Conservation (phyloP, 208 protist species). For the Leishmania braziliensis region DNA sequence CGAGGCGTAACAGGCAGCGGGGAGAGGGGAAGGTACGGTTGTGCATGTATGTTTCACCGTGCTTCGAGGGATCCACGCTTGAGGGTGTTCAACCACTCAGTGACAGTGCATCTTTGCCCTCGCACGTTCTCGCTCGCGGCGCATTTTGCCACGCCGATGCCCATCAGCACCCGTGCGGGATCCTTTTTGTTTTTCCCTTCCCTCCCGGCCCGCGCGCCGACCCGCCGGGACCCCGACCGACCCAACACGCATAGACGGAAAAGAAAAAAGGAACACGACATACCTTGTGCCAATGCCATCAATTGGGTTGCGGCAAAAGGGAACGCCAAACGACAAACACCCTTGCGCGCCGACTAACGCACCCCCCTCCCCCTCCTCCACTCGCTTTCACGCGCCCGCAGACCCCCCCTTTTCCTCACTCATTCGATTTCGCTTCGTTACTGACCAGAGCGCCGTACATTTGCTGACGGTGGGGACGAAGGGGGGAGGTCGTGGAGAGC, state of each 20-base stretch:
- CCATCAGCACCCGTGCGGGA: not conserved
- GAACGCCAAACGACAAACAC: too few relatives aligned
- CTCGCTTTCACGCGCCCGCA: too few relatives aligned
- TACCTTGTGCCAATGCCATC: too few relatives aligned
- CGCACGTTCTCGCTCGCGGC: not conserved
- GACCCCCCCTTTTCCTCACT: too few relatives aligned
- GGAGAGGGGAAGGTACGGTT: not conserved
- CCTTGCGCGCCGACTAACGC: too few relatives aligned
- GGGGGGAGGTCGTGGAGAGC: not conserved
- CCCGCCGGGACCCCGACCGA: too few relatives aligned
- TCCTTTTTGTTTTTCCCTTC: conserved; percentile 14
- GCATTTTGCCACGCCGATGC: not conserved
- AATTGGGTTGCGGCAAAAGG: too few relatives aligned
- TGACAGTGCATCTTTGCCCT: not conserved
- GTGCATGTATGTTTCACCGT: not conserved
- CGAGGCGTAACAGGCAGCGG: not conserved
- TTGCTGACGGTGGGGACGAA: not conserved
- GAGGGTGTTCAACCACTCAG: not conserved
- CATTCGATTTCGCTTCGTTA: not conserved
- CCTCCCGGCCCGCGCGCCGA: conserved; percentile 4
- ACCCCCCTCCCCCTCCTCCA: too few relatives aligned
- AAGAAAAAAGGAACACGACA: conserved; percentile 8
- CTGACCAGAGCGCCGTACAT: not conserved
- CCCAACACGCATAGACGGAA: not conserved
- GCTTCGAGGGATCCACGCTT: not conserved